A percentile compares a stretch with the other conserved stretches of the same genome.
These are phyloP conservation scores for Bipolaris oryzae DNA, from an alignment of 2,329 filamentous ascomycete genomes.

Conservation along the genomic window DNA sequence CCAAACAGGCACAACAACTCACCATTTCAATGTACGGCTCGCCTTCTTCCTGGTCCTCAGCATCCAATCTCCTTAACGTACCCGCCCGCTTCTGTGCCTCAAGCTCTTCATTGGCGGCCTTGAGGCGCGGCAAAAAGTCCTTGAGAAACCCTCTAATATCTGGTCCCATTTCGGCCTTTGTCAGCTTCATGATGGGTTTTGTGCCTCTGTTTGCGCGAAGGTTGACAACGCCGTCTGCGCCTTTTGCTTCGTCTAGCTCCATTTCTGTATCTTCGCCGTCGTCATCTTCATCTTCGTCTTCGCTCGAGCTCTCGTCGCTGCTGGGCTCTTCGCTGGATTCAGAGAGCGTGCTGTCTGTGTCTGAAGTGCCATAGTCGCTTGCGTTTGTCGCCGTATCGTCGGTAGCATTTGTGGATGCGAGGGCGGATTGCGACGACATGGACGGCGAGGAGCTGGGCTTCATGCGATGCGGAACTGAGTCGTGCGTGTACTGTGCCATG, in stretches of 20 bases:
- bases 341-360: slow-evolving; percentile 38
- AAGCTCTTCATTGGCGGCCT: slow-evolving; percentile 52
- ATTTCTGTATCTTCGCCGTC: slow-evolving; percentile 21
- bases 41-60: slow-evolving; percentile 30
- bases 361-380: slow-evolving; percentile 26
- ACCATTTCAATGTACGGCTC: slow-evolving; percentile 52
- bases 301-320: slow-evolving; percentile 43
- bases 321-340: slow-evolving; percentile 49
- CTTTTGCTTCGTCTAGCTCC: slow-evolving; percentile 8
- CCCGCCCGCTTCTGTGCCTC: slow-evolving; percentile 49
- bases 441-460: slow-evolving; percentile 33
- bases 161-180: slow-evolving; percentile 30
- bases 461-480: slow-evolving; percentile 21
- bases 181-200: slow-evolving; percentile 42
- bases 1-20: slow-evolving; percentile 7
- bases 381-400: slow-evolving; percentile 24
- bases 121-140: slow-evolving; percentile 51
- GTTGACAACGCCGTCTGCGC: slow-evolving; percentile 30
- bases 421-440: slow-evolving; percentile 25
- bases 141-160: slow-evolving; percentile 47
- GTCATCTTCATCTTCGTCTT: slow-evolving; percentile 32
- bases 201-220: slow-evolving; percentile 37
- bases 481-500: slow-evolving; percentile 23
- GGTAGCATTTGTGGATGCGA: slow-evolving; percentile 24
- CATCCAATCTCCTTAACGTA: slow-evolving; percentile 45